Evolutionary conservation across 1,284 basidiomycete genomes (phyloP).

Genomic region (Ceratobasidium sp.): DNA sequence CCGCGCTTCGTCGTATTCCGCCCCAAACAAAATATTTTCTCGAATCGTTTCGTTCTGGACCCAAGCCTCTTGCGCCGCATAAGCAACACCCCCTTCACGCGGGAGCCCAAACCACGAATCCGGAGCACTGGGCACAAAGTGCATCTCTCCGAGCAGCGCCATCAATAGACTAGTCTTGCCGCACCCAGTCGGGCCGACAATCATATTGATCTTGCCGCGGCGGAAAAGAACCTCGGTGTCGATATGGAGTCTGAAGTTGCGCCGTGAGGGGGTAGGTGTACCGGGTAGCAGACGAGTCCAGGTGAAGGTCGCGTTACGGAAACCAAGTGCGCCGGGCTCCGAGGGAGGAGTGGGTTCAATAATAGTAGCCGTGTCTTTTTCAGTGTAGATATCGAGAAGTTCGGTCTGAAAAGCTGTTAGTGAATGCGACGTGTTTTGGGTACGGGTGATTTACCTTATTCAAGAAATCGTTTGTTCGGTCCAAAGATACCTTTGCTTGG

Average conservation of each 20-base stretch:
- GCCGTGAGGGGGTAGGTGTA: slow-evolving; percentile 48
- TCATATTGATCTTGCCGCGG: slow-evolving; percentile 68
- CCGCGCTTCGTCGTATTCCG: slow-evolving; percentile 64
- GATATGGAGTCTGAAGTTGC: slow-evolving; percentile 65
- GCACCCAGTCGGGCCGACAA: slow-evolving; percentile 70
- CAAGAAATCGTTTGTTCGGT: slow-evolving; percentile 65
- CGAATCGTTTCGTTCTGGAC: slow-evolving; percentile 70
- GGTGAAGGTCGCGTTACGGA: slow-evolving; percentile 61
- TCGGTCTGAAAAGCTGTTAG: slow-evolving; percentile 61
- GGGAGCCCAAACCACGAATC: slow-evolving; percentile 76
- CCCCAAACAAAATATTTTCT: slow-evolving; percentile 70
- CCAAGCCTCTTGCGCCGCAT: slow-evolving; percentile 84
- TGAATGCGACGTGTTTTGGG: not conserved
- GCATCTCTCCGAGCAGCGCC: slow-evolving; percentile 66
- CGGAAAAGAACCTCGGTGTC: slow-evolving; percentile 68
- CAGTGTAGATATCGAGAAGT: slow-evolving; percentile 64
- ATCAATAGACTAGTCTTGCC: slow-evolving; percentile 65
- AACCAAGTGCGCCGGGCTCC: slow-evolving; percentile 57
- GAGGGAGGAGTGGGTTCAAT: slow-evolving; percentile 54
- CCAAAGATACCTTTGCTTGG: slow-evolving; percentile 63
- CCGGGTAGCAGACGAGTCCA: slow-evolving; percentile 59
- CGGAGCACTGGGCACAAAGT: slow-evolving; percentile 66
- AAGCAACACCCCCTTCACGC: slow-evolving; percentile 74
- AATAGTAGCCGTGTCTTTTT: slow-evolving; percentile 54
- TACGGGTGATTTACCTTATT: slow-evolving; percentile 56